Conservation (phyloP, 768 basidiomycete genomes). For the Naganishia kalamii region DNA sequence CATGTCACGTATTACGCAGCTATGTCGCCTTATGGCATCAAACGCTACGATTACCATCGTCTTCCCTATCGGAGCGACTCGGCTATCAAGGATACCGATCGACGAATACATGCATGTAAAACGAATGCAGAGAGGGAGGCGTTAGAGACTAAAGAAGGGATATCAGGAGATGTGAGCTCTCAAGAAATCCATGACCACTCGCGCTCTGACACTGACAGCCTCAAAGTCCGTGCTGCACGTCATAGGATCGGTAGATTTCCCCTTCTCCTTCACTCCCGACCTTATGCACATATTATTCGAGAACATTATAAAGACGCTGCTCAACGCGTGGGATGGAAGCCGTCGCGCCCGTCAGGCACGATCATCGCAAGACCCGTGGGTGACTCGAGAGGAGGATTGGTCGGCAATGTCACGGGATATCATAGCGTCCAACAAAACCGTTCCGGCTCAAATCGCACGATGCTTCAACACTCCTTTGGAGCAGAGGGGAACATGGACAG, state of each 20-base stretch:
- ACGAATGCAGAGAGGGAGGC: neutral
- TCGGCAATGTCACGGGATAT: neutral
- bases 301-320: neutral
- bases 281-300: conserved; percentile 6
- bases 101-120: neutral
- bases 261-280: neutral
- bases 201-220: neutral
- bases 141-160: neutral
- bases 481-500: neutral
- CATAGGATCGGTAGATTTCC: neutral
- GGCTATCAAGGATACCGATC: neutral
- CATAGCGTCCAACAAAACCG: neutral
- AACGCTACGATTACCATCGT: neutral
- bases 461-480: neutral
- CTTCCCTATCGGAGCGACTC: neutral
- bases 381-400: neutral
- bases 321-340: neutral
- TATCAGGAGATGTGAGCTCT: neutral
- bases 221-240: neutral
- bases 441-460: neutral
- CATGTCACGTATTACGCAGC: neutral
- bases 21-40: neutral
- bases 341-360: neutral
- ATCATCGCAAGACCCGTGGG: neutral
- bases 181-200: neutral